Evolutionary conservation across 164 flowering plant genomes (phyloP).

Genomic region (Paratinospora sagittata): DNA sequence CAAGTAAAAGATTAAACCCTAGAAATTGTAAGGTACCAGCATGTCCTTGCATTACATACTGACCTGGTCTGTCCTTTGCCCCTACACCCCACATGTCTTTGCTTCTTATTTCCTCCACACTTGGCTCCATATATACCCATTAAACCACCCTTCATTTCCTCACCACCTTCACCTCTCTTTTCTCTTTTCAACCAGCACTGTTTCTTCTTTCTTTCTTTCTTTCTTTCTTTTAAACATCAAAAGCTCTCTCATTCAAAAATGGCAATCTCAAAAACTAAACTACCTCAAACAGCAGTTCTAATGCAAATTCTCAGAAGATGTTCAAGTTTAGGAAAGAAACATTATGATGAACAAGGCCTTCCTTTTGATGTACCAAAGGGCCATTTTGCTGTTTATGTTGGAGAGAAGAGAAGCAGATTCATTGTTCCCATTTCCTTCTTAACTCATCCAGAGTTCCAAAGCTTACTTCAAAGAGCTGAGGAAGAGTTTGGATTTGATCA

Average conservation of each 20-base stretch:
- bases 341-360: slow-evolving; percentile 42
- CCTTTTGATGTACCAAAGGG: slow-evolving; percentile 77
- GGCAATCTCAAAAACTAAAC: slow-evolving; percentile 46
- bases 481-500: slow-evolving; percentile 79
- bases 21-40: slow-evolving; percentile 23
- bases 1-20: slow-evolving; percentile 31
- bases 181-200: neutral
- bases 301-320: slow-evolving; percentile 68
- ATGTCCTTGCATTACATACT: slow-evolving; percentile 33
- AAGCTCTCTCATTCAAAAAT: slow-evolving; percentile 25
- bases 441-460: slow-evolving; percentile 52
- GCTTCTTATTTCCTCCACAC: slow-evolving; percentile 16
- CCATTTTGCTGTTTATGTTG: slow-evolving; percentile 73
- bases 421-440: slow-evolving; percentile 66
- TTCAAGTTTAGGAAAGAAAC: slow-evolving; percentile 64
- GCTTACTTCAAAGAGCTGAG: slow-evolving; percentile 56
- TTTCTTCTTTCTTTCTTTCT: neutral
- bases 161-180: slow-evolving; percentile 7
- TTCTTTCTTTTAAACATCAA: too few species aligned
- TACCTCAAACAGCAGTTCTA: slow-evolving; percentile 50
- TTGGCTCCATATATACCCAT: slow-evolving; percentile 36
- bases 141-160: slow-evolving; percentile 13
- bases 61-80: slow-evolving; percentile 39
- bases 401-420: slow-evolving; percentile 54
- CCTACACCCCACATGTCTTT: slow-evolving; percentile 47